phyloP scores from a whole-genome alignment of 371 early-diverging fungal genomes.

The Apophysomyces variabilis region DNA sequence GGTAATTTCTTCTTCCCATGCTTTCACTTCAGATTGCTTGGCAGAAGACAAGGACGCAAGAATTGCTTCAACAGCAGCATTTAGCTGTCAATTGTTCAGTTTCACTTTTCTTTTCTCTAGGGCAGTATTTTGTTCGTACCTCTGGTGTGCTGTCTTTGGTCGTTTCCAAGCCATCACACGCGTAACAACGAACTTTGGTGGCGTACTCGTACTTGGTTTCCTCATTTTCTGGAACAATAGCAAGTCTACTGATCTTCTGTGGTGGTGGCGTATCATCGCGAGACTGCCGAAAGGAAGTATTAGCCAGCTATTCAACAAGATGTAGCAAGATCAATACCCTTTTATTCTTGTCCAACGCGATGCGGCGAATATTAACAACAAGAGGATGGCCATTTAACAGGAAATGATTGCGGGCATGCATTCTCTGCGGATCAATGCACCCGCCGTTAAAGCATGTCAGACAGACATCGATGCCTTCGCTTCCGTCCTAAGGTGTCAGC shows the following conservation, averaged over 20 bases:
- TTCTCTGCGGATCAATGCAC: constrained; percentile 64
- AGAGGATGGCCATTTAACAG: constrained; percentile 76
- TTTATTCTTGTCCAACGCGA: constrained; percentile 42
- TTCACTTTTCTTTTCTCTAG: background rate
- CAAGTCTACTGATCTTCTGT: constrained; percentile 88
- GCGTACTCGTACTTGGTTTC: constrained; percentile 73
- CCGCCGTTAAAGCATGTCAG: constrained; percentile 93
- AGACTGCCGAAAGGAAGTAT: constrained; percentile 11
- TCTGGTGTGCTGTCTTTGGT: constrained; percentile 32
- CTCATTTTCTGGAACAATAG: constrained; percentile 77
- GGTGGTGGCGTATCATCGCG: constrained; percentile 65
- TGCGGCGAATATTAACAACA: constrained; percentile 83
- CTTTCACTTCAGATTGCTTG: constrained; percentile 86
- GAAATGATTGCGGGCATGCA: constrained; percentile 80
- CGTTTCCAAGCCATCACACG: constrained; percentile 59
- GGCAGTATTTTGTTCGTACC: constrained; percentile 21
- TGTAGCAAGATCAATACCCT: constrained; percentile 29
- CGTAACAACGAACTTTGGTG: constrained; percentile 71
- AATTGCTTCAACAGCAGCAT: constrained; percentile 67
- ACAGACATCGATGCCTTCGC: constrained; percentile 89
- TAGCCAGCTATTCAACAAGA: constrained; percentile 18
- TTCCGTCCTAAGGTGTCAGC: constrained; percentile 54
- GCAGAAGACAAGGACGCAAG: constrained; percentile 79
- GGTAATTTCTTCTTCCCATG: constrained; percentile 88
- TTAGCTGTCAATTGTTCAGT: constrained; percentile 45